phyloP scores from a whole-genome alignment of 805 yeast species.

The Candida caryicola region DNA sequence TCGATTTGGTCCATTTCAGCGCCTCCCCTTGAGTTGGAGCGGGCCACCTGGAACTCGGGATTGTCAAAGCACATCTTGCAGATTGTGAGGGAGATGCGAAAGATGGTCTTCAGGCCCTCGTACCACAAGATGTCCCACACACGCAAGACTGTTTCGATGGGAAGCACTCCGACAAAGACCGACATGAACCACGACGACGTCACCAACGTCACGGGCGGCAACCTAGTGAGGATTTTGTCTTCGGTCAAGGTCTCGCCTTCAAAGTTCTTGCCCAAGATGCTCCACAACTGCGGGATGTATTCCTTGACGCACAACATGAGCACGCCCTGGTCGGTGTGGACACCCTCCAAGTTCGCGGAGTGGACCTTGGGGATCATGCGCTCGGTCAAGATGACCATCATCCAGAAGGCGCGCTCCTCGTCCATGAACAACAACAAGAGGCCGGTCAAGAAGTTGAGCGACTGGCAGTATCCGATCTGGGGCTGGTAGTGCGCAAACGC shows the following conservation, averaged over 20 bases:
- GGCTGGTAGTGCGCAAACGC: slow-evolving; percentile 88
- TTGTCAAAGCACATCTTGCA: slow-evolving; percentile 65
- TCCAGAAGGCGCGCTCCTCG: slow-evolving; percentile 93
- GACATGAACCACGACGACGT: slow-evolving; percentile 99
- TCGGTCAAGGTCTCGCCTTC: slow-evolving; percentile 41
- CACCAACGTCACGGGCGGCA: slow-evolving; percentile 89
- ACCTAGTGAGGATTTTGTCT: slow-evolving; percentile 58
- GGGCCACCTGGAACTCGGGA: slow-evolving; percentile 47
- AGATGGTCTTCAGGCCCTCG: slow-evolving; percentile 85
- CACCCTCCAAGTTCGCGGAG: slow-evolving; percentile 87
- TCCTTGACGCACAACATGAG: slow-evolving; percentile 82
- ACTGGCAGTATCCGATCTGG: slow-evolving; percentile 92
- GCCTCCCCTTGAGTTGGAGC: slow-evolving; percentile 16
- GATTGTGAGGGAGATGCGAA: slow-evolving; percentile 77
- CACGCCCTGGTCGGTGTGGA: slow-evolving; percentile 92
- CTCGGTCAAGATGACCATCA: slow-evolving; percentile 88
- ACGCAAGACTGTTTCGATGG: slow-evolving; percentile 81
- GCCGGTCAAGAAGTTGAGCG: slow-evolving; percentile 90
- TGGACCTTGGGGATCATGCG: slow-evolving; percentile 87
- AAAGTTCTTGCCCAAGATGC: slow-evolving; percentile 38
- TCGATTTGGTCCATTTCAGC: slow-evolving; percentile 43
- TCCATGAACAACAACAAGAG: slow-evolving; percentile 77
- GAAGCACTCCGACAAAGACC: slow-evolving; percentile 85
- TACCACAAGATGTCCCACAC: slow-evolving; percentile 95
- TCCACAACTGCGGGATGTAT: slow-evolving; percentile 81